Base-by-base conservation (phyloP, 116 monocot species). In the Iris pallida region DNA sequence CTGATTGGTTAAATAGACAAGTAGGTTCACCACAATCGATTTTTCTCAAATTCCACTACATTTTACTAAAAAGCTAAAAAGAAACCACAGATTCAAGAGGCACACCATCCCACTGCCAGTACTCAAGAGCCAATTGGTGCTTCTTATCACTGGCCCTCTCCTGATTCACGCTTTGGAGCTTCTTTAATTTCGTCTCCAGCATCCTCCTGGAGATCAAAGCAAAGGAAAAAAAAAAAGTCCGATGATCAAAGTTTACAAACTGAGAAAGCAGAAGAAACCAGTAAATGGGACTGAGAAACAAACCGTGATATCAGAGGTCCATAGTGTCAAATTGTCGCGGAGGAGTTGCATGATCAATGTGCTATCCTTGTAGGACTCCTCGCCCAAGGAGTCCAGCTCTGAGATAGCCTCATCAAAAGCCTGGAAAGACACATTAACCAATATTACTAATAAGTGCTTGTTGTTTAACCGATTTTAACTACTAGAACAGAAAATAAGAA, bases 361-460 rank as follows among this genome's bases (percentile, higher is more conserved):
- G 68, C 68, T 68, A 42, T 68, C 68, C 55, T 68, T 68, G 68
- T 68, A 68, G 20, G 68, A 68, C 15, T 68, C 68, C 68, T 68
- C 68, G 51, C 68, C 68, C 18, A 68, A 52, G 4, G 55, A n/a
- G 68, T 68, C 68, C 14, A 68, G 68, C 55, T 68, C 68, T 20
- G 68, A 68, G 51, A 68, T 68, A 54, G 68, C 68, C 54, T 68
- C 68, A 54, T 68, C 68, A 14, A 68, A 68, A 40, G 68, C 68
- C 68, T 68, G 45, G 41, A 20, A 59, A 59, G 13, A 17, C 12
- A 59, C 4, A n/a, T 12, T 40, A 30, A 30, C 30, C 30, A 30
- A 30, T 30, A 30, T 30, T 30, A n/a, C 30, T 30, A 30, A 30
- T 30, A 30, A 30, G 30, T 30, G 30, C 30, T 30, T 30, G 2